Percentiles rank a stretch among this genome's conserved stretches.
These are phyloP conservation scores for Talaromyces sp. DNA, from an alignment of 2,329 filamentous ascomycete genomes.

Conservation along the genomic window DNA sequence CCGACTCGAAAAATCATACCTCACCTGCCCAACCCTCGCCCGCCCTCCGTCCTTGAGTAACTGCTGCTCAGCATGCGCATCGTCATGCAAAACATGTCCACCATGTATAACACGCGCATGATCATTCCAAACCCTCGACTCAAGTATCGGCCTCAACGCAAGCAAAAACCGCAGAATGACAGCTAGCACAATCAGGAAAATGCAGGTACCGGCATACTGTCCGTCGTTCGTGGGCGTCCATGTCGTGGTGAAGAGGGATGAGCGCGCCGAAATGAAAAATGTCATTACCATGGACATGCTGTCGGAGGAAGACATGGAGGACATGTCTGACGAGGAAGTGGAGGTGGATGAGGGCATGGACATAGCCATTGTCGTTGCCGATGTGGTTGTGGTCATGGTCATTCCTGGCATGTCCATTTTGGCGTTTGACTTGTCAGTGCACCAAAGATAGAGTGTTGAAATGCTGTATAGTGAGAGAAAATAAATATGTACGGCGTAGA, in stretches of 20 bases:
- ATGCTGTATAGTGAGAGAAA: too few relatives aligned
- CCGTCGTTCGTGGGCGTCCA: constrained; percentile 72
- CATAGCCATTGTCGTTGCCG: constrained; percentile 14
- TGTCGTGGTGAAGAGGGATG: constrained; percentile 61
- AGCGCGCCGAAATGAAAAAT: constrained; percentile 53
- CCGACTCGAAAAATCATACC: constrained; percentile 20
- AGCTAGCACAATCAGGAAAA: constrained; percentile 79
- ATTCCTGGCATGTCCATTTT: constrained; percentile 10
- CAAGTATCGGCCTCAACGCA: constrained; percentile 61
- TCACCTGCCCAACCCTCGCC: background rate
- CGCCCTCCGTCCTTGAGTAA: background rate
- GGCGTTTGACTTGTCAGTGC: too few relatives aligned
- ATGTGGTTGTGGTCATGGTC: constrained; percentile 15
- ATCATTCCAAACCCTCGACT: constrained; percentile 35
- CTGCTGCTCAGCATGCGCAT: background rate
- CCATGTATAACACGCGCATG: constrained; percentile 12
- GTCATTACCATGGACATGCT: constrained; percentile 17
- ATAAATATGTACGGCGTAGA: too few relatives aligned
- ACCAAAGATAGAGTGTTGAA: too few relatives aligned
- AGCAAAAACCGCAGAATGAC: constrained; percentile 66
- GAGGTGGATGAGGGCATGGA: constrained; percentile 19
- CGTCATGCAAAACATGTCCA: background rate
- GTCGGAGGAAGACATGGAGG: constrained; percentile 13
- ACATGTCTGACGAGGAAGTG: constrained; percentile 12
- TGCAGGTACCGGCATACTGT: constrained; percentile 81